Percentiles rank a stretch among this genome's conserved stretches.
Conservation (phyloP, 2,329 filamentous ascomycete species). For the Nothopassalora personata region DNA sequence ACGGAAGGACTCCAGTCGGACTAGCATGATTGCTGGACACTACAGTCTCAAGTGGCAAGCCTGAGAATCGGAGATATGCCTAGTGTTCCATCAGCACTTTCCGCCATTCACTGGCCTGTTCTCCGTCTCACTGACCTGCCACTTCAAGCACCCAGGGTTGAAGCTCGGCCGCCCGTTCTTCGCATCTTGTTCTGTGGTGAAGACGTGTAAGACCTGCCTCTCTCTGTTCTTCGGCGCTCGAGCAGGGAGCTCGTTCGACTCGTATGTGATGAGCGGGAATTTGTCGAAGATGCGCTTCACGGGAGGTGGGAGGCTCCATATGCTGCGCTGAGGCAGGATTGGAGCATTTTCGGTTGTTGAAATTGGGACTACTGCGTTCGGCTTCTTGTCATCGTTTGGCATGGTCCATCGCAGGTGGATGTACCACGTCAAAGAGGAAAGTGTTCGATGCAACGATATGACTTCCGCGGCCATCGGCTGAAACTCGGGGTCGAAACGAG, state of each 20-base stretch:
- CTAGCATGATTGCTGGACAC: slow-evolving; percentile 90
- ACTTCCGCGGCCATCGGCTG: neutral
- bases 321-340: neutral
- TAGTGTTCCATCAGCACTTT: slow-evolving; percentile 35
- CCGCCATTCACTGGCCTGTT: neutral
- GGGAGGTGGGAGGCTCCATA: slow-evolving; percentile 62
- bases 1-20: slow-evolving; percentile 80
- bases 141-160: slow-evolving; percentile 91
- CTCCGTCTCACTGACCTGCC: slow-evolving; percentile 64
- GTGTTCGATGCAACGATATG: neutral
- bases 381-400: slow-evolving; percentile 18
- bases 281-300: slow-evolving; percentile 77
- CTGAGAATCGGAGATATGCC: slow-evolving; percentile 76
- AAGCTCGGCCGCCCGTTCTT: slow-evolving; percentile 63
- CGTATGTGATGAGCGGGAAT: slow-evolving; percentile 74
- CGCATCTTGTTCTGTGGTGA: slow-evolving; percentile 62
- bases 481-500: neutral
- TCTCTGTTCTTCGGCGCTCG: slow-evolving; percentile 47
- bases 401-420: slow-evolving; percentile 11
- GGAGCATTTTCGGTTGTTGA: slow-evolving; percentile 1
- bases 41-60: slow-evolving; percentile 60
- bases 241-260: slow-evolving; percentile 67
- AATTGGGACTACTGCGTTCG: neutral
- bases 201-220: slow-evolving; percentile 67
- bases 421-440: neutral